Conservation (phyloP, 2,329 filamentous ascomycete species). For the Fusarium tjaetaba region DNA sequence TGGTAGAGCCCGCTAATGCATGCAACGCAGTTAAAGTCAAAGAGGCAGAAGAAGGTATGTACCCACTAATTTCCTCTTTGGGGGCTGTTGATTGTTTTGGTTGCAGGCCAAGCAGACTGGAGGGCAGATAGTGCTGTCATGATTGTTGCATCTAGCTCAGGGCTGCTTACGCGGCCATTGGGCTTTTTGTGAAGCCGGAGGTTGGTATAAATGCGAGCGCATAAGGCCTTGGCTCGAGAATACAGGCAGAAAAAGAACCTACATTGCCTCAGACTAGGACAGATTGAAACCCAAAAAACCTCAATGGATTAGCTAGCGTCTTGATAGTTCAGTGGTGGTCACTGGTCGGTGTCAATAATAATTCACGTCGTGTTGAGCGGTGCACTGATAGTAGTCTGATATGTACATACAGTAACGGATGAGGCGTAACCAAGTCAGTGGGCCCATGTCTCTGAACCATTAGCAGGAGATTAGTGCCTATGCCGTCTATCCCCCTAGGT, state of each 20-base stretch:
- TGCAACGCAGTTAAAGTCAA: conserved; percentile 20
- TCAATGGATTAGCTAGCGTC: conserved; percentile 18
- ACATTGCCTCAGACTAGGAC: background rate
- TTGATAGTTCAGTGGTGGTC: conserved; percentile 10
- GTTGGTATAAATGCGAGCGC: background rate
- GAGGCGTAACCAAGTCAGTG: background rate
- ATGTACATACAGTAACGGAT: background rate
- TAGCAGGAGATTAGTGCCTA: conserved; percentile 31
- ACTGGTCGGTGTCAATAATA: background rate
- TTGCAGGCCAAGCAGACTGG: conserved; percentile 23
- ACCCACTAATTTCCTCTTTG: background rate
- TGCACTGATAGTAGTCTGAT: background rate
- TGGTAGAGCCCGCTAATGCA: conserved; percentile 27
- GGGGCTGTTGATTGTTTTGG: conserved; percentile 19
- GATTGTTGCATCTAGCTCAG: background rate
- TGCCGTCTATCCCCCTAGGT: background rate
- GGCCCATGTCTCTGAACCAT: conserved; percentile 33
- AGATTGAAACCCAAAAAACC: background rate
- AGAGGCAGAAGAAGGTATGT: background rate
- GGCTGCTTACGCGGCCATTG: conserved; percentile 21
- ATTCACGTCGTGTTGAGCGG: background rate
- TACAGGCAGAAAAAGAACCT: background rate
- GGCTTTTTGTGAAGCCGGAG: background rate
- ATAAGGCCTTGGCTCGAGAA: conserved; percentile 3
- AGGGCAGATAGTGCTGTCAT: conserved; percentile 20